A percentile compares a stretch with the other conserved stretches of the same genome.
Conservation (phyloP, 768 basidiomycete genomes). For the Lanmaoa pseudosensibilis region DNA sequence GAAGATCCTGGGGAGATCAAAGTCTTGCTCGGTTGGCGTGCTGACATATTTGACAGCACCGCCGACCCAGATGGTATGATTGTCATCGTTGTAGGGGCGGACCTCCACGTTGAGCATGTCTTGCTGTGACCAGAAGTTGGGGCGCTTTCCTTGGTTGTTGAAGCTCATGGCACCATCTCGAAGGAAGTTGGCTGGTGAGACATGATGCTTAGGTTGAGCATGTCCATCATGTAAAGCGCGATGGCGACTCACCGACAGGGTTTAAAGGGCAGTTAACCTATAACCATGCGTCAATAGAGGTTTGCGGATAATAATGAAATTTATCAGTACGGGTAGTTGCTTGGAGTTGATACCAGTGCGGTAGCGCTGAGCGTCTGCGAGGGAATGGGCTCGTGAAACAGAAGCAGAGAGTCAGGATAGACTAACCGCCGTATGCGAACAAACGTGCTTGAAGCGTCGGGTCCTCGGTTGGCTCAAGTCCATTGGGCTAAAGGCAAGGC, state of each 20-base stretch:
- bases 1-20: constrained; percentile 40
- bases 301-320: neutral
- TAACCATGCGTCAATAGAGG: neutral
- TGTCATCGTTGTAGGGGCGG: constrained; percentile 39
- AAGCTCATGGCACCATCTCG: constrained; percentile 40
- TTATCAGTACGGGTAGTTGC: constrained; percentile 34
- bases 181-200: constrained; percentile 36
- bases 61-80: constrained; percentile 42
- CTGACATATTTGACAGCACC: constrained; percentile 41
- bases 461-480: constrained; percentile 52
- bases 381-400: neutral
- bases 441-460: constrained; percentile 58
- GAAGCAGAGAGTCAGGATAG: neutral
- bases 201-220: neutral
- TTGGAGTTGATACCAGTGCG: constrained; percentile 40
- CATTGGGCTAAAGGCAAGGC: constrained; percentile 19
- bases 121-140: constrained; percentile 40
- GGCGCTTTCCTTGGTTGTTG: constrained; percentile 40
- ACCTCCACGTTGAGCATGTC: constrained; percentile 33
- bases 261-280: constrained; percentile 40
- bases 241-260: constrained; percentile 33
- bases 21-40: constrained; percentile 38
- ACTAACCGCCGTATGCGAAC: constrained; percentile 53
- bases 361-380: constrained; percentile 39
- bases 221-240: too few species aligned